Evolutionary conservation across 257 asterid genomes (phyloP), one percentile per base, ranked within the genome.

Genomic region (Solanum pinnatisectum): DNA sequence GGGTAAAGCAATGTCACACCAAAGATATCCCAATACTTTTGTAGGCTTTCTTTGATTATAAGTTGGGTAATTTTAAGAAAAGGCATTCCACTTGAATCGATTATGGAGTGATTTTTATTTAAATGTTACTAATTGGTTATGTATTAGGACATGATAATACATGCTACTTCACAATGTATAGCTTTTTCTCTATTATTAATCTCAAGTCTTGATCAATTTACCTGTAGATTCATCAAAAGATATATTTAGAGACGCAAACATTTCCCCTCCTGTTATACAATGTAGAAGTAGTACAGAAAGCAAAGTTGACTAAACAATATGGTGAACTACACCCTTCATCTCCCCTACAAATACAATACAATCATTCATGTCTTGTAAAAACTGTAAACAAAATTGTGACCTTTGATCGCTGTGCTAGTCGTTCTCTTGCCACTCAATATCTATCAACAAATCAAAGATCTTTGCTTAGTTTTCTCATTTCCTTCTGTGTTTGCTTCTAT

Each of bases 401-500:
- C 63, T 46, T 81, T 81, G 85, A 49, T 49, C 32, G 70, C 70
- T 46, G 42, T 14, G 10, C 85, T 81, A 46, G 27, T 81, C 42
- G 2, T 27, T 79, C 85, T 81, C 85, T 22, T 46, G 85, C 20
- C 85, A 81, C 44, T 30, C 18, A 6, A 81, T 49, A 30, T 81
- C 68, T 81, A 81, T 20, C 85, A 49, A 81, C 30, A 52, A 67
- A 72, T 85, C 68, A 22, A 40, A 37, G 36, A 36, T 67, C 40
- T 85, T 37, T 67, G 56, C 37, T 16, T 42, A 3, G 23, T 20
- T 27, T 44, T 46, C 46, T 86, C 91, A 93, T 95, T 91, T 94
- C 93, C 79, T 95, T 25, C 93, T 72, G 89, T 90, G 89, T 91
- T 89, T 94, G 88, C 11, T 94, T 88, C 93, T 94, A 84, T 25